Evolutionary conservation across 352 stramenopile species (phyloP).

Genomic region (Blastocystis sp.): DNA sequence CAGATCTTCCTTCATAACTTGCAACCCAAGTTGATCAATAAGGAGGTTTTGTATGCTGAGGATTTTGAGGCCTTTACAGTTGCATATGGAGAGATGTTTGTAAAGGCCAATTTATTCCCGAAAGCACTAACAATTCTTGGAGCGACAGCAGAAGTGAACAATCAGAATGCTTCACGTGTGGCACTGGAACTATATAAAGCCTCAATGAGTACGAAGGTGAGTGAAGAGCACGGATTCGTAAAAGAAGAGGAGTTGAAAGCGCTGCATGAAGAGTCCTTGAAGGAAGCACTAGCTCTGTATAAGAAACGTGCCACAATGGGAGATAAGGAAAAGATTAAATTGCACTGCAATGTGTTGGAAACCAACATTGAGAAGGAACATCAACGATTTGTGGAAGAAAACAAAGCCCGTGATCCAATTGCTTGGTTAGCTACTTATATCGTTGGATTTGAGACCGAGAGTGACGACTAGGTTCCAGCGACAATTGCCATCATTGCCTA

Average conservation of each 20-base stretch:
- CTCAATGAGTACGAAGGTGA: conserved; percentile 5
- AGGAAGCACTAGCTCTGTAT: not conserved
- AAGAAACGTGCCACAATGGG: conserved; percentile 28
- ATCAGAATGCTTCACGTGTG: conserved; percentile 76
- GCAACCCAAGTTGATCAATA: conserved; percentile 85
- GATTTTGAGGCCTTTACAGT: conserved; percentile 87
- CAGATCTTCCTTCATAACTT: conserved; percentile 83
- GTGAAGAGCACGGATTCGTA: conserved; percentile 20
- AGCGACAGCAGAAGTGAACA: conserved; percentile 92
- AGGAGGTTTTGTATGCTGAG: conserved; percentile 79
- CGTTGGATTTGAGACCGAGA: not conserved
- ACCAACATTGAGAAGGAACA: not conserved
- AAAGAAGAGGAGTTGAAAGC: conserved; percentile 11
- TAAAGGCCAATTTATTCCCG: conserved; percentile 85
- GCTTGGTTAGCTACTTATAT: conserved; percentile 2
- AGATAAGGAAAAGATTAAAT: conserved; percentile 17
- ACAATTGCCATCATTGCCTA: conserved; percentile 1
- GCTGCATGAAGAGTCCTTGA: not conserved
- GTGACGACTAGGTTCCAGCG: not conserved
- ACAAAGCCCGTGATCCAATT: conserved; percentile 3
- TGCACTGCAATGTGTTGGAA: not conserved
- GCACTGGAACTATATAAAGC: conserved; percentile 43
- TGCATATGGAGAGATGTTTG: conserved; percentile 89
- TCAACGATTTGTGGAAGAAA: conserved; percentile 2
- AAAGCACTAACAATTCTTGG: conserved; percentile 91